These are phyloP conservation scores for Phyllachora maydis DNA, from an alignment of 2,329 filamentous ascomycete genomes.

Conservation along the genomic window DNA sequence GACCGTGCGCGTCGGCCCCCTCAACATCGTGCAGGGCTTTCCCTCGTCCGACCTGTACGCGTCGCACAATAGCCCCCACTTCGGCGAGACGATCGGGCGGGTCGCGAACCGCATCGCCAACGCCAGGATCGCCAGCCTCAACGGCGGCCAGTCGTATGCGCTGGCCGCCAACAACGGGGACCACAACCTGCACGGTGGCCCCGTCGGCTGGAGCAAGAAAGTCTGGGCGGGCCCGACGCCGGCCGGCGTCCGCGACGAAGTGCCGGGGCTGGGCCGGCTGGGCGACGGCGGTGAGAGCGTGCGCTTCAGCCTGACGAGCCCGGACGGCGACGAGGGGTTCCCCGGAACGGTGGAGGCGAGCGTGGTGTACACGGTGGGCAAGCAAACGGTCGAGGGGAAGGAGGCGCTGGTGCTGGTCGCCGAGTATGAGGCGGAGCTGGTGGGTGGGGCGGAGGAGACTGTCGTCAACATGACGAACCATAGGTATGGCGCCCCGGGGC, in stretches of 20 bases:
- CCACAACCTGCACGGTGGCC: slow-evolving; percentile 57
- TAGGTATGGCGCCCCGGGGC: slow-evolving; percentile 32
- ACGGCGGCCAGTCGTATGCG: slow-evolving; percentile 42
- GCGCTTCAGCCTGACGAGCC: slow-evolving; percentile 43
- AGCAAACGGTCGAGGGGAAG: slow-evolving; percentile 32
- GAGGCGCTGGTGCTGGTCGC: slow-evolving; percentile 56
- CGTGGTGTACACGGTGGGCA: slow-evolving; percentile 61
- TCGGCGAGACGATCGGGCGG: slow-evolving; percentile 84
- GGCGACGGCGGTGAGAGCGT: slow-evolving; percentile 43
- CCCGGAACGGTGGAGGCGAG: slow-evolving; percentile 65
- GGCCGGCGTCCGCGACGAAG: slow-evolving; percentile 22
- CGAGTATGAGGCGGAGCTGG: slow-evolving; percentile 75
- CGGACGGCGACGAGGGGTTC: slow-evolving; percentile 75
- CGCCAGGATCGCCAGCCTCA: slow-evolving; percentile 52
- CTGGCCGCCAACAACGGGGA: slow-evolving; percentile 57
- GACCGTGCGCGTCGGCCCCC: slow-evolving; percentile 53
- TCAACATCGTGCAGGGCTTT: slow-evolving; percentile 83
- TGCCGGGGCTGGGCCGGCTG: slow-evolving; percentile 17
- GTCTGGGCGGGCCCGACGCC: slow-evolving; percentile 52
- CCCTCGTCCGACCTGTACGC: slow-evolving; percentile 55
- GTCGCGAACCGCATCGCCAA: slow-evolving; percentile 61
- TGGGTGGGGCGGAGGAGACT: slow-evolving; percentile 69
- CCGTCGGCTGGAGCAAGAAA: slow-evolving; percentile 62
- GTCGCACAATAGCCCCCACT: slow-evolving; percentile 57
- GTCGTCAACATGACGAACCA: slow-evolving; percentile 90